Evolutionary conservation across 495 filamentous ascomycete genomes (phyloP).

Genomic region (Trichoderma parareesei): DNA sequence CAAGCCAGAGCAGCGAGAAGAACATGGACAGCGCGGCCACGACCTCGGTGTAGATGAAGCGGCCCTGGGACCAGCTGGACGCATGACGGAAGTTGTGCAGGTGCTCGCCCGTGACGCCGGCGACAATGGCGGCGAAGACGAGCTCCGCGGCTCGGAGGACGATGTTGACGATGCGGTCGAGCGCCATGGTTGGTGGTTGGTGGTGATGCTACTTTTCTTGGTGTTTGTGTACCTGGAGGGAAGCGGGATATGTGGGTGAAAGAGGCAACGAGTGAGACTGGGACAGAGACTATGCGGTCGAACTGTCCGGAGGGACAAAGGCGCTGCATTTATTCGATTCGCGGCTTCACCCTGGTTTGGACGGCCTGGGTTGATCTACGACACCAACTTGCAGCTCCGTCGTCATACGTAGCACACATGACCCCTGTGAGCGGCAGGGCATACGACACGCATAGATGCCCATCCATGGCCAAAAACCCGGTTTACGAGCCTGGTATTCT

Average conservation of each 20-base stretch:
- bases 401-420: slow-evolving; percentile 9
- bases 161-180: slow-evolving; percentile 14
- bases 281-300: background rate
- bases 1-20: slow-evolving; percentile 39
- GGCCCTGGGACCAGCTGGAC: slow-evolving; percentile 30
- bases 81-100: slow-evolving; percentile 25
- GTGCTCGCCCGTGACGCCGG: slow-evolving; percentile 38
- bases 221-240: no score
- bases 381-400: background rate
- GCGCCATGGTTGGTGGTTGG: slow-evolving; percentile 10
- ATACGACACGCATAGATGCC: background rate
- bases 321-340: slow-evolving; percentile 4
- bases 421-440: background rate
- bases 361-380: background rate
- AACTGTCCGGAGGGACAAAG: background rate
- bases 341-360: background rate
- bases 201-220: background rate
- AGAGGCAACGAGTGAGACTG: no score
- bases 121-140: slow-evolving; percentile 39
- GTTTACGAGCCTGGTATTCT: background rate
- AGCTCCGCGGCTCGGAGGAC: slow-evolving; percentile 19
- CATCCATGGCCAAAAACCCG: background rate
- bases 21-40: slow-evolving; percentile 39
- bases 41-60: slow-evolving; percentile 42
- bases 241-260: no score